Evolutionary conservation across 78 protist genomes (phyloP).

Genomic region (Guillardia theta): DNA sequence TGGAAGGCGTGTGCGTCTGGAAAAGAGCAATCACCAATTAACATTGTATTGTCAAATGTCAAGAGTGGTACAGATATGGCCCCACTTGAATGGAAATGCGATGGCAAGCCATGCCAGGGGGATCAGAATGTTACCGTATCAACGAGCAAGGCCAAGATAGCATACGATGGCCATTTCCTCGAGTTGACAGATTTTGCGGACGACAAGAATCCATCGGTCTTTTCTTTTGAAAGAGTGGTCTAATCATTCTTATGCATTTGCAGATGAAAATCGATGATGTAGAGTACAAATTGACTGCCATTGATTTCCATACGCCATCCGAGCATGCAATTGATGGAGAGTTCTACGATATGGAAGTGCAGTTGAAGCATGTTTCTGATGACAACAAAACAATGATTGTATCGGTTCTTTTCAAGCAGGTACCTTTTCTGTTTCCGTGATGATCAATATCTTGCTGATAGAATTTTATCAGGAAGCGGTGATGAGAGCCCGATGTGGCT

Average conservation of each 20-base stretch:
- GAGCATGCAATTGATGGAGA: not conserved
- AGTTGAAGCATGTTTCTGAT: not conserved
- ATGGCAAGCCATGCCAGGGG: conserved; percentile 3
- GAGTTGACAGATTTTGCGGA: not conserved
- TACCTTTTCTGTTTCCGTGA: too few relatives aligned
- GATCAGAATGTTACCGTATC: not conserved
- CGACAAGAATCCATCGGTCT: not conserved
- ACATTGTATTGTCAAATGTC: not conserved
- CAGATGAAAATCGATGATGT: not conserved
- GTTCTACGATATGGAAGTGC: not conserved
- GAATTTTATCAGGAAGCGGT: not conserved
- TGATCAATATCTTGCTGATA: too few relatives aligned
- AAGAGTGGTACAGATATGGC: not conserved
- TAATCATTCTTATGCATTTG: too few relatives aligned
- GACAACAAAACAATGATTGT: not conserved
- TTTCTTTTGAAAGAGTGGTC: too few relatives aligned
- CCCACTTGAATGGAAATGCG: not conserved
- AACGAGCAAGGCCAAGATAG: not conserved
- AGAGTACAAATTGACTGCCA: not conserved
- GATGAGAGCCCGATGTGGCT: not conserved
- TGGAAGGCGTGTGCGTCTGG: not conserved
- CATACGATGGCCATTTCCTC: not conserved
- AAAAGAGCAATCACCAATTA: not conserved
- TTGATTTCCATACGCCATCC: not conserved
- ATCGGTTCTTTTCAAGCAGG: not conserved